Evolutionary conservation across 192 early-diverging fungal species (phyloP).

Genomic region (Kappamyces sp.): DNA sequence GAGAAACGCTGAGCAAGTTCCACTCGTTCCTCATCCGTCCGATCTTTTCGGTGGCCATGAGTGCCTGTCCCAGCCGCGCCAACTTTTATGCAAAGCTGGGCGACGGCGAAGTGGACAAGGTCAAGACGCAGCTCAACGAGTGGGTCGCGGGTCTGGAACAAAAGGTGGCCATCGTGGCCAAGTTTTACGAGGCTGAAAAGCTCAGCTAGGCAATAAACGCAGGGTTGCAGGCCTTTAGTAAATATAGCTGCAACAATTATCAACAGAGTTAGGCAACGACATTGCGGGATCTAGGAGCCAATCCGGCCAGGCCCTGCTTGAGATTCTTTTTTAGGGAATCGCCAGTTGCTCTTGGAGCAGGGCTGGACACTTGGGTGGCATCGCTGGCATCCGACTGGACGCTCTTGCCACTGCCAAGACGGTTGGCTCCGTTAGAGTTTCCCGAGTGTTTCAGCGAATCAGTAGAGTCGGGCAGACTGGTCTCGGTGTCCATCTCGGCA

Average conservation of each 20-base stretch:
- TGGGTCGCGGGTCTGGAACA: constrained; percentile 76
- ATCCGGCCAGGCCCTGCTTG: too few relatives aligned
- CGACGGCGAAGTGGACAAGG: constrained; percentile 45
- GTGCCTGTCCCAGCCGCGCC: constrained; percentile 82
- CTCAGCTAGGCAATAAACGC: neutral
- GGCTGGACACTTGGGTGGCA: constrained; percentile 6
- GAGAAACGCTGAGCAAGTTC: constrained; percentile 32
- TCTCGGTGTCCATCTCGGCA: constrained; percentile 7
- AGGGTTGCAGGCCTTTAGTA: too few relatives aligned
- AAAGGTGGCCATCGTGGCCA: constrained; percentile 53
- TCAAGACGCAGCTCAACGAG: constrained; percentile 49
- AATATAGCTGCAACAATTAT: too few relatives aligned
- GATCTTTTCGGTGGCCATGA: constrained; percentile 75
- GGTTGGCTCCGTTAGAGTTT: constrained; percentile 6
- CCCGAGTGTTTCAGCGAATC: neutral
- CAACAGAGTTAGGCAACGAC: too few relatives aligned
- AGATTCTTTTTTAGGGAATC: too few relatives aligned
- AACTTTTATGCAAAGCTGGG: constrained; percentile 86
- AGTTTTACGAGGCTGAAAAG: constrained; percentile 15
- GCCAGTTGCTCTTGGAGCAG: too few relatives aligned
- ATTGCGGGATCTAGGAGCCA: too few relatives aligned
- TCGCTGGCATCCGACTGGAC: constrained; percentile 13
- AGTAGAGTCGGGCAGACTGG: neutral
- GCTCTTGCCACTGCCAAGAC: constrained; percentile 15
- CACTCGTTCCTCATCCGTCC: constrained; percentile 46